A percentile compares a stretch with the other conserved stretches of the same genome.
Evolutionary conservation across 306 rosid genomes (phyloP).

Genomic region (Cucurbita argyrosperma): DNA sequence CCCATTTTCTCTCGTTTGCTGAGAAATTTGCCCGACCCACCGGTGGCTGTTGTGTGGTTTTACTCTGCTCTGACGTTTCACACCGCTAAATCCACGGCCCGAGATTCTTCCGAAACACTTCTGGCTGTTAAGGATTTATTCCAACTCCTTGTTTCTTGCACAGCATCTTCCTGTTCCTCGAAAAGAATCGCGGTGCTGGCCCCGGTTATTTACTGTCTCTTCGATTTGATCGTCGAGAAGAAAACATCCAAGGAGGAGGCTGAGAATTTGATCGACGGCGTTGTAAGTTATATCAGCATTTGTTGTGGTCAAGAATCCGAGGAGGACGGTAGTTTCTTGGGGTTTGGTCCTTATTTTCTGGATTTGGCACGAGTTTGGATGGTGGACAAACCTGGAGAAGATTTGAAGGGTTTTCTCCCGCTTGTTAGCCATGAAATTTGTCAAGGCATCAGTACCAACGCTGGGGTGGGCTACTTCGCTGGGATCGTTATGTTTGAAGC

Average conservation of each 20-base stretch:
- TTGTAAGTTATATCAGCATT: conserved; percentile 43
- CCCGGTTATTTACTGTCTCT: conserved; percentile 32
- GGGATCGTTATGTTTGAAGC: conserved; percentile 59
- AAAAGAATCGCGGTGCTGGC: conserved; percentile 41
- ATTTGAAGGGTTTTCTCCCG: conserved; percentile 38
- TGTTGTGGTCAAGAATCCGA: conserved; percentile 19
- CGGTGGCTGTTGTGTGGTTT: conserved; percentile 43
- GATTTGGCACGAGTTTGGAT: conserved; percentile 45
- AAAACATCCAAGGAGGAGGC: conserved; percentile 15
- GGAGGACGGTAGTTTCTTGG: conserved; percentile 3
- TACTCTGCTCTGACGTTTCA: conserved; percentile 47
- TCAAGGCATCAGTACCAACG: conserved; percentile 19
- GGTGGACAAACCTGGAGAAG: conserved; percentile 29
- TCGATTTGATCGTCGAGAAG: conserved; percentile 9
- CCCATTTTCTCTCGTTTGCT: conserved; percentile 43
- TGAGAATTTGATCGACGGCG: conserved; percentile 31
- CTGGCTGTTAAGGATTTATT: conserved; percentile 25
- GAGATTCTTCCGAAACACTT: conserved; percentile 11
- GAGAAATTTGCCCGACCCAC: conserved; percentile 27
- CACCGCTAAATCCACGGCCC: conserved; percentile 7
- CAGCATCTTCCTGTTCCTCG: conserved; percentile 16
- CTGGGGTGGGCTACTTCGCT: conserved; percentile 33
- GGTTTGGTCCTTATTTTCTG: conserved; percentile 16
- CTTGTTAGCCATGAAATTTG: conserved; percentile 23
- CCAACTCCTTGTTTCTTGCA: conserved; percentile 36